These are phyloP conservation scores for Carallia pectinifolia DNA, from an alignment of 345 rosid genomes.

Conservation along the genomic window DNA sequence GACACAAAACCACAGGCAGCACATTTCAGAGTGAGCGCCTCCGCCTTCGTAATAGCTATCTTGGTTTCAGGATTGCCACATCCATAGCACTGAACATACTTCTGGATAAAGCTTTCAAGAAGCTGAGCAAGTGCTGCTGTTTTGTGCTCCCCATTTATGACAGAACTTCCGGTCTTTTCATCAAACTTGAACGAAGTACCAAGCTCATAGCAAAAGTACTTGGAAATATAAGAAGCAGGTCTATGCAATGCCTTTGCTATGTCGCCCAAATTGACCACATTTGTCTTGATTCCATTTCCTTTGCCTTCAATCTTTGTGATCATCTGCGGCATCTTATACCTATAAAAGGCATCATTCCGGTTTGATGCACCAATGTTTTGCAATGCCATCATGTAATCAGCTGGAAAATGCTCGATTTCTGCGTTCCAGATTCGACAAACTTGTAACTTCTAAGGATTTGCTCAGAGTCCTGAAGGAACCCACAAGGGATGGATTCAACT, in stretches of 20 bases:
- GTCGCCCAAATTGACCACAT: slow-evolving; percentile 81
- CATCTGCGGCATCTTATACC: slow-evolving; percentile 98
- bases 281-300: slow-evolving; percentile 93
- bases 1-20: slow-evolving; percentile 84
- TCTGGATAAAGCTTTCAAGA: slow-evolving; percentile 78
- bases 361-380: slow-evolving; percentile 88
- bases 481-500: too few relatives aligned
- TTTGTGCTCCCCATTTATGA: slow-evolving; percentile 78
- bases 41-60: slow-evolving; percentile 56
- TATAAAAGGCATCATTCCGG: slow-evolving; percentile 85
- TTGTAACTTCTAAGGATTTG: too few relatives aligned
- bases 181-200: slow-evolving; percentile 89
- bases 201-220: slow-evolving; percentile 86
- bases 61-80: slow-evolving; percentile 95
- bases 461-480: too few relatives aligned
- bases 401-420: too few relatives aligned
- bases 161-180: slow-evolving; percentile 70
- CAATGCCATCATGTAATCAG: slow-evolving; percentile 58
- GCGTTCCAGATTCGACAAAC: too few relatives aligned
- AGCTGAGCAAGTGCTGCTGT: slow-evolving; percentile 68
- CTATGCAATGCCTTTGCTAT: slow-evolving; percentile 87
- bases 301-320: slow-evolving; percentile 82
- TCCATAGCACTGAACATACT: slow-evolving; percentile 88
- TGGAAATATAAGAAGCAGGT: slow-evolving; percentile 75
- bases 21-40: slow-evolving; percentile 70